Evolutionary conservation across 73 alveolate genomes (phyloP), one percentile per base, ranked within the genome.

Genomic region (Paramecium caudatum): DNA sequence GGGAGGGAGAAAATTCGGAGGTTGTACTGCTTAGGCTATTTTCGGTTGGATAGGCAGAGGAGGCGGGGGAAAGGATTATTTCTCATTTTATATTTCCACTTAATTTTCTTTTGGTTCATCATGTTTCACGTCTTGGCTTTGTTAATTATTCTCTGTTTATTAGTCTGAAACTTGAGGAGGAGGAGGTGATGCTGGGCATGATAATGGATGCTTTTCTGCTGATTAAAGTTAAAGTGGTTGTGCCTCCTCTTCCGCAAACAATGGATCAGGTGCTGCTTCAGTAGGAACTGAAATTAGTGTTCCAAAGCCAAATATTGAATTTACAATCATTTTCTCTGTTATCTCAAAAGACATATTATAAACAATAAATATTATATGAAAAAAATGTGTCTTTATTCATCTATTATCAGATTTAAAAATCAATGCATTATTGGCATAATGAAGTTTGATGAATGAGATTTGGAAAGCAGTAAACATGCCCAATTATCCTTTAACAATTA

Each of bases 191-290:
- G 12, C 16, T 39, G 63, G 63, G 17, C 39, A 33, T 27, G 50
- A 8, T 15, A 30, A 33, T 23, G 5, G 23, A 2, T 4, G 15
- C 15, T 63, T 50, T n/a, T 50, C 74, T 19, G 41, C 43, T 23
- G 74, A 50, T 50, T 50, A 6, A 33, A 5, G 30, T 23, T 50
- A 17, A 17, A 5, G 21, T 15, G 30, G 9, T 50, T 50, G 30
- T 15, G 15, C 17, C 32, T 63, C 82, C 7, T 63, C 87, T 3
- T 70, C 87, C 4, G 23, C 36, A 5, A 39, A 8, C 8, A 39
- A 33, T 43, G 48, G 23, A 12, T 70, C 87, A 17, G 87, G 87
- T 37, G 16, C 69, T 9, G 70, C 47, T 41, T 41, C 88, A 8
- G 17, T 41, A 15, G 70, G 88, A 0, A 74, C 45, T 45, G 36